phyloP scores from a whole-genome alignment of 2,329 filamentous ascomycete species.

The Ophiosphaerella korrae region DNA sequence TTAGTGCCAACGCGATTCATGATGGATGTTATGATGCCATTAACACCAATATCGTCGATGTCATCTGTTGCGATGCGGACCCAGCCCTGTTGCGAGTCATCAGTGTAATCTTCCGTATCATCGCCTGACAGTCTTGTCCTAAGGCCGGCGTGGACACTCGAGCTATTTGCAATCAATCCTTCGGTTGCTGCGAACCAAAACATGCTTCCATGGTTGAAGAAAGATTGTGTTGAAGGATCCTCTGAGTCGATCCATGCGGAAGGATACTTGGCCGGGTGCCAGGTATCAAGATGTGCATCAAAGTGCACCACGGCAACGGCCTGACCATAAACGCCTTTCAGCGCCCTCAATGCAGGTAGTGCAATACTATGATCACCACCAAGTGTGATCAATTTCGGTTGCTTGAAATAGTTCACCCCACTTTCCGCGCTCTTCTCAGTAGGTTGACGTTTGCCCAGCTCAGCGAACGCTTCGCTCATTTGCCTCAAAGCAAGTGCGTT shows the following conservation, averaged over 20 bases:
- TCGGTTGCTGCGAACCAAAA: conserved; percentile 88
- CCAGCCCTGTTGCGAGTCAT: conserved; percentile 75
- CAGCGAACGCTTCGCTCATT: conserved; percentile 80
- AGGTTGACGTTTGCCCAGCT: conserved; percentile 62
- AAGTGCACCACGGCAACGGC: conserved; percentile 58
- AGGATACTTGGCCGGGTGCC: conserved; percentile 82
- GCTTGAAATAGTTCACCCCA: conserved; percentile 48
- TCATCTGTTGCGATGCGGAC: conserved; percentile 81
- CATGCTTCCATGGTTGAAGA: conserved; percentile 89
- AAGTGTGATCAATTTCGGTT: conserved; percentile 54
- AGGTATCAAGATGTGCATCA: conserved; percentile 76
- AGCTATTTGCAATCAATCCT: conserved; percentile 74
- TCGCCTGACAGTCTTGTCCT: conserved; percentile 73
- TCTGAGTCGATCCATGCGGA: conserved; percentile 67
- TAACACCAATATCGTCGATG: conserved; percentile 79
- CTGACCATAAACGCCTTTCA: conserved; percentile 52
- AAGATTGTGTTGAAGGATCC: conserved; percentile 64
- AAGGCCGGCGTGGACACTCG: conserved; percentile 80
- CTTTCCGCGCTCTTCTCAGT: conserved; percentile 46
- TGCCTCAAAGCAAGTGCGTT: conserved; percentile 80
- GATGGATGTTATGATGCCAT: conserved; percentile 73
- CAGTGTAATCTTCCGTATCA: conserved; percentile 72
- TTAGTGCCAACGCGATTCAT: conserved; percentile 73
- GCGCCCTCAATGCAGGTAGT: conserved; percentile 55
- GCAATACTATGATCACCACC: conserved; percentile 59